phyloP scores from a whole-genome alignment of 2,329 filamentous ascomycete genomes.

The Botrytis porri region DNA sequence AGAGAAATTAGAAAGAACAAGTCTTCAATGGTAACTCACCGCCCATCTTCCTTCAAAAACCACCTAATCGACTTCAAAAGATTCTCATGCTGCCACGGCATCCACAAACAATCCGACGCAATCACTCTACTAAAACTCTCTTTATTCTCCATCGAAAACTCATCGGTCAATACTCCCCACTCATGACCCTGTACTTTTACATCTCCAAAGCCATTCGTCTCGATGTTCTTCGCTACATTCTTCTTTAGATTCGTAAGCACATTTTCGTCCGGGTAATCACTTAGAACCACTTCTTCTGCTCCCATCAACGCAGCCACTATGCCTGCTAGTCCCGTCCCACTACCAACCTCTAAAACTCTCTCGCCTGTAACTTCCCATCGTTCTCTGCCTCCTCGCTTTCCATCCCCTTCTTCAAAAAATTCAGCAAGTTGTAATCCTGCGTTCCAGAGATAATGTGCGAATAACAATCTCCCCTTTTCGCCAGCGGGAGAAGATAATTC shows the following conservation, averaged over 20 bases:
- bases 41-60: slow-evolving; percentile 51
- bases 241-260: slow-evolving; percentile 56
- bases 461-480: slow-evolving; percentile 55
- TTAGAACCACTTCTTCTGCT: slow-evolving; percentile 53
- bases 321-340: slow-evolving; percentile 57
- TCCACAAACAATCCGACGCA: slow-evolving; percentile 74
- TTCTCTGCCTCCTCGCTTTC: slow-evolving; percentile 20
- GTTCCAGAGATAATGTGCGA: slow-evolving; percentile 75
- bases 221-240: slow-evolving; percentile 54
- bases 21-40: slow-evolving; percentile 31
- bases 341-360: slow-evolving; percentile 48
- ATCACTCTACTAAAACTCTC: slow-evolving; percentile 58
- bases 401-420: slow-evolving; percentile 46
- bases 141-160: slow-evolving; percentile 33
- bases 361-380: slow-evolving; percentile 12
- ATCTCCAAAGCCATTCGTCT: slow-evolving; percentile 33
- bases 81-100: slow-evolving; percentile 69
- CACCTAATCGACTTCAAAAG: slow-evolving; percentile 59
- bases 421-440: slow-evolving; percentile 55
- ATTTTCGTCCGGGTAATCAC: slow-evolving; percentile 64
- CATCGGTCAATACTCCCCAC: slow-evolving; percentile 55
- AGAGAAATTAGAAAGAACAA: background rate
- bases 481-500: background rate
- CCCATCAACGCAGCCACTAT: slow-evolving; percentile 50
- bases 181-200: slow-evolving; percentile 57